Evolutionary conservation across 148 eudicot genomes (phyloP).

Genomic region (Chenopodium suecicum): DNA sequence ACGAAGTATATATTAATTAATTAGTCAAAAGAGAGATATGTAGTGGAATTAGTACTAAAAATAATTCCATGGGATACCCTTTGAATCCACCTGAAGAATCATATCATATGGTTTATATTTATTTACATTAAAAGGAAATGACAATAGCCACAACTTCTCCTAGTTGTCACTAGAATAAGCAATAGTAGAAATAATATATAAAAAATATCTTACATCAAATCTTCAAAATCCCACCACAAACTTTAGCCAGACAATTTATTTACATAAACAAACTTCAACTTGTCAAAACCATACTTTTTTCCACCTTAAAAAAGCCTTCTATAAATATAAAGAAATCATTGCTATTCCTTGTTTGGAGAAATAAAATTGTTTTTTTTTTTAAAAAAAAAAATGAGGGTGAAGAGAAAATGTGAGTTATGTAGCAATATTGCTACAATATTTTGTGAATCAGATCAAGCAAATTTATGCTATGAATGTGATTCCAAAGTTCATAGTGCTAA

Average conservation of each 20-base stretch:
- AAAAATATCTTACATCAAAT: slow-evolving; percentile 16
- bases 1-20: no score
- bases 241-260: slow-evolving; percentile 2
- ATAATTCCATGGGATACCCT: neutral
- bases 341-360: neutral
- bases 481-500: slow-evolving; percentile 31
- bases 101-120: slow-evolving; percentile 26
- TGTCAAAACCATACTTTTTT: neutral
- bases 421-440: slow-evolving; percentile 21
- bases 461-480: slow-evolving; percentile 27
- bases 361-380: neutral
- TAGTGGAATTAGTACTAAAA: no score
- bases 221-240: slow-evolving; percentile 18
- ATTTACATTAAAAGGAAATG: neutral
- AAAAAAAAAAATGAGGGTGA: slow-evolving; percentile 12
- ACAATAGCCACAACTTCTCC: slow-evolving; percentile 21
- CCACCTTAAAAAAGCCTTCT: neutral
- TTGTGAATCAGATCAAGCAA: slow-evolving; percentile 33
- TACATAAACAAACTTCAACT: slow-evolving; percentile 14
- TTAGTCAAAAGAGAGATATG: no score
- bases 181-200: neutral
- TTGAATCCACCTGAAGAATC: slow-evolving; percentile 34
- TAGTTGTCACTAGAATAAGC: slow-evolving; percentile 25
- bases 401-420: slow-evolving; percentile 31
- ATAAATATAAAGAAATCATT: neutral